These are phyloP conservation scores for Silene uniflora DNA, from an alignment of 148 eudicot genomes.

Conservation along the genomic window DNA sequence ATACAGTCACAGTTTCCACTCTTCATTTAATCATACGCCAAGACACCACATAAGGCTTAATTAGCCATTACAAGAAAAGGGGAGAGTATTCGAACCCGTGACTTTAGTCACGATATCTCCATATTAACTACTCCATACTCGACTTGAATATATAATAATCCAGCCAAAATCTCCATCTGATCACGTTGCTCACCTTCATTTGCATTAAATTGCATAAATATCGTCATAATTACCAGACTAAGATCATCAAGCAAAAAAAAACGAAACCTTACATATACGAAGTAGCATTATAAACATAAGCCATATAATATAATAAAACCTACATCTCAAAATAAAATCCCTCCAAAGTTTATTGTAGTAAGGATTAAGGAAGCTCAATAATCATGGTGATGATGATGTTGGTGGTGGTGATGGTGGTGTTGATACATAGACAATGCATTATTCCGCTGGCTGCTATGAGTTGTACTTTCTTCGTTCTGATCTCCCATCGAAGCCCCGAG, in stretches of 20 bases:
- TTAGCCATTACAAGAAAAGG: too few species aligned
- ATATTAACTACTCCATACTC: too few species aligned
- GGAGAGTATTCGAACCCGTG: too few species aligned
- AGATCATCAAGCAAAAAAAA: conserved; percentile 7
- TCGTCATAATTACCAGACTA: conserved; percentile 11
- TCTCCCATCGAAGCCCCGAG: conserved; percentile 40
- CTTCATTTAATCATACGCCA: too few species aligned
- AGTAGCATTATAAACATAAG: too few species aligned
- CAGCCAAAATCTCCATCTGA: background rate
- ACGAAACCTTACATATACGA: conserved; percentile 23
- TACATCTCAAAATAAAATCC: too few species aligned
- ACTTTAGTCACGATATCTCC: too few species aligned
- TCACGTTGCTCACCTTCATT: conserved; percentile 3
- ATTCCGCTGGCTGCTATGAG: conserved; percentile 25
- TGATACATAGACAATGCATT: conserved; percentile 26
- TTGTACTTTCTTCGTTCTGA: conserved; percentile 20
- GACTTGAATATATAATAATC: too few species aligned
- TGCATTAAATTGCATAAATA: background rate
- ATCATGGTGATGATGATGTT: conserved; percentile 24
- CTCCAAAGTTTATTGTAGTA: too few species aligned
- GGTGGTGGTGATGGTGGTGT: conserved; percentile 27
- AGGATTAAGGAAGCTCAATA: conserved; percentile 1
- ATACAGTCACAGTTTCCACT: background rate
- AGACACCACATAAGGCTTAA: too few species aligned
- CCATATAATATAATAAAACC: background rate